Evolutionary conservation across 192 early-diverging fungal genomes (phyloP).

Genomic region (Coemansia sp.): DNA sequence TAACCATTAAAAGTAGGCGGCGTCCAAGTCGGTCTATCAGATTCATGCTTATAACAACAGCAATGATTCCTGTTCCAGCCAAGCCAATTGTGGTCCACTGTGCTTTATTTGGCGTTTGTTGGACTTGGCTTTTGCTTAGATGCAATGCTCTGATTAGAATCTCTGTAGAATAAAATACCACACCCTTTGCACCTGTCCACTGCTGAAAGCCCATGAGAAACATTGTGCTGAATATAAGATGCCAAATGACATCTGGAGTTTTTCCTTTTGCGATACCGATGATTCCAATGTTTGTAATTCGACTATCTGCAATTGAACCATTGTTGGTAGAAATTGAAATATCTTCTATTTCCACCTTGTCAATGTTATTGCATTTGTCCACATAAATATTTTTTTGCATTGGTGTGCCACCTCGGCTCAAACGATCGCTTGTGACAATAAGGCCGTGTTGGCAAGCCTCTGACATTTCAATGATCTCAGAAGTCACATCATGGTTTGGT

Average conservation of each 20-base stretch:
- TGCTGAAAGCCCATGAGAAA: conserved; percentile 77
- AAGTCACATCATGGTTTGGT: conserved; percentile 48
- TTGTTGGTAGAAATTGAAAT: not conserved
- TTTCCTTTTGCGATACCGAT: conserved; percentile 43
- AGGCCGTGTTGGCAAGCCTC: conserved; percentile 15
- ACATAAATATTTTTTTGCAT: not conserved
- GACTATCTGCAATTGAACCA: too few species aligned
- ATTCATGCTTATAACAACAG: conserved; percentile 32
- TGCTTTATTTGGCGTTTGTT: conserved; percentile 38
- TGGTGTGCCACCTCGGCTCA: not conserved
- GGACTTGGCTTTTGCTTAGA: conserved; percentile 41
- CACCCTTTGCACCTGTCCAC: conserved; percentile 78
- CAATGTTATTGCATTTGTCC: not conserved
- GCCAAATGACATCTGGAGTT: conserved; percentile 56
- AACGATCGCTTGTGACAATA: not conserved
- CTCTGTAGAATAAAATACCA: conserved; percentile 81
- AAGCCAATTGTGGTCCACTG: conserved; percentile 52
- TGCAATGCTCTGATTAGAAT: conserved; percentile 65
- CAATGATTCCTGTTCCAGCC: conserved; percentile 32
- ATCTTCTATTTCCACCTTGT: not conserved
- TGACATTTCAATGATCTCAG: conserved; percentile 60
- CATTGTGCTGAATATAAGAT: conserved; percentile 63
- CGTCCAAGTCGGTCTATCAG: conserved; percentile 75
- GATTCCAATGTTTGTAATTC: conserved; percentile 10
- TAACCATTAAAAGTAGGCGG: conserved; percentile 62